phyloP scores from a whole-genome alignment of 208 protist genomes.

The Leishmania tarentolae region DNA sequence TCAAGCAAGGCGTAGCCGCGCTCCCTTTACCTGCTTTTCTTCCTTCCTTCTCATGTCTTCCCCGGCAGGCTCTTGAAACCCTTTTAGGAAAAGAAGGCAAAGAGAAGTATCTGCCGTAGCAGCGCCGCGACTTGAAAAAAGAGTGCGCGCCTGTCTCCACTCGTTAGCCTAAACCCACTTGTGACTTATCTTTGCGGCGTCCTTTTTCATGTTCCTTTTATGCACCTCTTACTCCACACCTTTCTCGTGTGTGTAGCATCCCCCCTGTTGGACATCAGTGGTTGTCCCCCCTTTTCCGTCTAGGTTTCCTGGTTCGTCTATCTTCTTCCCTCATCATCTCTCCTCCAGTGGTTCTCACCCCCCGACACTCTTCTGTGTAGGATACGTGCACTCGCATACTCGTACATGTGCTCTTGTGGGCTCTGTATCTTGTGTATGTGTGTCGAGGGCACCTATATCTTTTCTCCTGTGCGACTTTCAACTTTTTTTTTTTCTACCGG shows the following conservation, averaged over 20 bases:
- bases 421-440: conserved; percentile 13
- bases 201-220: not conserved
- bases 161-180: not conserved
- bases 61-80: not conserved
- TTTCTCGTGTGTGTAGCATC: not conserved
- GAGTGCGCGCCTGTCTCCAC: not conserved
- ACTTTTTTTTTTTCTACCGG: not conserved
- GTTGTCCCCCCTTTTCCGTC: not conserved
- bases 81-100: not conserved
- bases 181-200: not conserved
- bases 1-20: not conserved
- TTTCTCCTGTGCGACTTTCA: conserved; percentile 10
- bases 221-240: not conserved
- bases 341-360: not conserved
- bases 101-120: not conserved
- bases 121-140: not conserved
- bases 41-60: not conserved
- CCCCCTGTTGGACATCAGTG: not conserved
- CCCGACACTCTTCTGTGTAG: not conserved
- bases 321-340: not conserved
- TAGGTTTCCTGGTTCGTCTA: not conserved
- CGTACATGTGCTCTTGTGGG: not conserved
- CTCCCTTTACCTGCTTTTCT: not conserved
- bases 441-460: not conserved
- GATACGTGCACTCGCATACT: not conserved